Evolutionary conservation across 108 stramenopile species (phyloP), one percentile per base, ranked within the genome.

Genomic region (Craspedostauros australis): DNA sequence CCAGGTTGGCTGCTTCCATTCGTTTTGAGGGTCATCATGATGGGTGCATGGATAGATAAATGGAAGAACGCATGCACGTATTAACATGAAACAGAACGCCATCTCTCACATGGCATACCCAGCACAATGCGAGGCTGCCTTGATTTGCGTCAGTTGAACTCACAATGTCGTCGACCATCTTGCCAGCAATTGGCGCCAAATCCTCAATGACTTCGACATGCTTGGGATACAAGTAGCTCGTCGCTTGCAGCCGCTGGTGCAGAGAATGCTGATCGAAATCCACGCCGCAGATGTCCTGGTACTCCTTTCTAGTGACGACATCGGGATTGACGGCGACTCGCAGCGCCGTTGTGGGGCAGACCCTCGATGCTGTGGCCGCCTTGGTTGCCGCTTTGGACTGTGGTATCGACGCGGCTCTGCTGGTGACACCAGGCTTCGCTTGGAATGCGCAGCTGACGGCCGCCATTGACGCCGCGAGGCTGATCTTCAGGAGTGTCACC

Each of bases 141-240:
- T 12, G 12, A 12, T 36, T 36, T 11, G 12, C 34, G 12, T 41
- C 40, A 19, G n/a, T 25, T 29, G 12, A 24, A 89, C 88, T 82
- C 65, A 89, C 88, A 57, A 92, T 73, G 20, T 84, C 70, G 55
- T 88, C 84, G 2, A 87, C 82, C 88, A 89, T 90, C 16, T 41
- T 65, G 39, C 73, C 82, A 6, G 82, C 92, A 65, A 88, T 50
- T 1, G 82, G 84, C 11, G 73, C 84, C 64, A 93, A 73, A 57
- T 90, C 88, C 25, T 78, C 72, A 67, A 93, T 86, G 9, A 93
- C 92, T 74, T 90, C 86, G n/a, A 90, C 88, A 54, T 93, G 88
- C 62, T 88, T 83, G 19, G 92, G 92, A 66, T 93, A 88, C 49
- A 93, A 57, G 54, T 70, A 87, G 25, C 70, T 54, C 27, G 86